Percentiles rank a stretch among this genome's conserved stretches.
phyloP scores from a whole-genome alignment of 805 yeast genomes.

The Grigorovia yakushimaensis region DNA sequence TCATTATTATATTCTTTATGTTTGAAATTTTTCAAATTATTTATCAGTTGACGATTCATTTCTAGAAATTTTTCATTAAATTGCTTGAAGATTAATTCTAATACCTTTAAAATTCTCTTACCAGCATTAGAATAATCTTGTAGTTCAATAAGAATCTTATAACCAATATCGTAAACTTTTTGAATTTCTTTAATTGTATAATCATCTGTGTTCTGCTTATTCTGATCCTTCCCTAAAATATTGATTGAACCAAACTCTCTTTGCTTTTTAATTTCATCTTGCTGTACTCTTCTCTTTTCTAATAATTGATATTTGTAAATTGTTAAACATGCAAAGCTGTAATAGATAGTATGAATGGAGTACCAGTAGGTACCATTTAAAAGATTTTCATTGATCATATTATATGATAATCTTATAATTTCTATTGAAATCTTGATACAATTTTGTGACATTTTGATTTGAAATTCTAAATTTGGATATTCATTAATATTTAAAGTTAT shows the following conservation, averaged over 20 bases:
- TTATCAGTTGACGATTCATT: slow-evolving; percentile 3
- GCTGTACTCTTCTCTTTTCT: neutral
- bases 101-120: slow-evolving; percentile 61
- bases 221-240: neutral
- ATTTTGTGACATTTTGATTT: slow-evolving; percentile 65
- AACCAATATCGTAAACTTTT: slow-evolving; percentile 63
- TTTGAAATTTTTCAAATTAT: neutral
- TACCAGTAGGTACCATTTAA: slow-evolving; percentile 87
- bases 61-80: slow-evolving; percentile 42
- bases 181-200: slow-evolving; percentile 29
- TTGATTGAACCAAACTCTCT: neutral
- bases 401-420: slow-evolving; percentile 71
- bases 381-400: slow-evolving; percentile 62
- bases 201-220: neutral
- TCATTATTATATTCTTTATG: neutral
- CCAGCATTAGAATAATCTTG: slow-evolving; percentile 68
- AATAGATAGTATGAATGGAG: slow-evolving; percentile 79
- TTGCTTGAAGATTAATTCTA: slow-evolving; percentile 67
- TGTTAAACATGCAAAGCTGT: slow-evolving; percentile 77
- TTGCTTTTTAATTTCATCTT: too few relatives aligned
- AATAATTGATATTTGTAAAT: slow-evolving; percentile 34
- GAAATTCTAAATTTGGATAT: slow-evolving; percentile 44
- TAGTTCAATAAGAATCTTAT: slow-evolving; percentile 51
- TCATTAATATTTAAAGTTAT: slow-evolving; percentile 23
- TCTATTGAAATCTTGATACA: slow-evolving; percentile 78